Conservation (phyloP, 2,329 filamentous ascomycete genomes). For the Bipolaris gigantea region DNA sequence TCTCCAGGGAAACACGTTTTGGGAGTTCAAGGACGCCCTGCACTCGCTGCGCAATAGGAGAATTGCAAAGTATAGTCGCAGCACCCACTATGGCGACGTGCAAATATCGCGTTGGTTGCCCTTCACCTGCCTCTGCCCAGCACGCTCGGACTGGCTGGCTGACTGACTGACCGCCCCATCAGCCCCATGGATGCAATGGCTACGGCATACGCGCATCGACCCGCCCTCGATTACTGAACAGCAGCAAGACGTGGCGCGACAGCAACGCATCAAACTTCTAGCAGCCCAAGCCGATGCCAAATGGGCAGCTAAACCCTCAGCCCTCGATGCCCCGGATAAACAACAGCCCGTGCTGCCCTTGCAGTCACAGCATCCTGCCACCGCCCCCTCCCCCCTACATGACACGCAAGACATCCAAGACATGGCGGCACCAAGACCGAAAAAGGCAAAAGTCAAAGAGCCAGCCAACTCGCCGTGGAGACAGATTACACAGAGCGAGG, state of each 20-base stretch:
- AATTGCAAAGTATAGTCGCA: conserved; percentile 59
- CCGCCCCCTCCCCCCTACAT: conserved; percentile 42
- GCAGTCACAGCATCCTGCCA: conserved; percentile 47
- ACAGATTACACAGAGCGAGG: conserved; percentile 44
- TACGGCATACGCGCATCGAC: conserved; percentile 61
- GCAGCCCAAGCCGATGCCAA: conserved; percentile 62
- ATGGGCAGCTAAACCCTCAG: conserved; percentile 63
- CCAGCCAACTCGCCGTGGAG: conserved; percentile 48
- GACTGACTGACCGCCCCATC: conserved; percentile 1
- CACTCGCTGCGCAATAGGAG: conserved; percentile 58
- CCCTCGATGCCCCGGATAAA: conserved; percentile 58
- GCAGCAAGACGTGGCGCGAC: conserved; percentile 58
- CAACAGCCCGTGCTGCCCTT: conserved; percentile 53
- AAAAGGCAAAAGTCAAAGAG: conserved; percentile 30
- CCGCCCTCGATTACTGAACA: conserved; percentile 63
- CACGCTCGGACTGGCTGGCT: no score
- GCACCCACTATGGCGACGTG: conserved; percentile 61
- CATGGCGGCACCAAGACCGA: conserved; percentile 23
- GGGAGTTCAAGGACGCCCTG: conserved; percentile 64
- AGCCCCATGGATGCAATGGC: conserved; percentile 71
- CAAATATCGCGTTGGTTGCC: conserved; percentile 56
- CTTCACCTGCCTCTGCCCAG: not conserved
- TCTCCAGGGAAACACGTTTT: conserved; percentile 66
- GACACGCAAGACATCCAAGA: conserved; percentile 39
- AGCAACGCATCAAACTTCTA: conserved; percentile 61